Conservation (phyloP, 2,329 filamentous ascomycete genomes). For the Fusarium sp. region DNA sequence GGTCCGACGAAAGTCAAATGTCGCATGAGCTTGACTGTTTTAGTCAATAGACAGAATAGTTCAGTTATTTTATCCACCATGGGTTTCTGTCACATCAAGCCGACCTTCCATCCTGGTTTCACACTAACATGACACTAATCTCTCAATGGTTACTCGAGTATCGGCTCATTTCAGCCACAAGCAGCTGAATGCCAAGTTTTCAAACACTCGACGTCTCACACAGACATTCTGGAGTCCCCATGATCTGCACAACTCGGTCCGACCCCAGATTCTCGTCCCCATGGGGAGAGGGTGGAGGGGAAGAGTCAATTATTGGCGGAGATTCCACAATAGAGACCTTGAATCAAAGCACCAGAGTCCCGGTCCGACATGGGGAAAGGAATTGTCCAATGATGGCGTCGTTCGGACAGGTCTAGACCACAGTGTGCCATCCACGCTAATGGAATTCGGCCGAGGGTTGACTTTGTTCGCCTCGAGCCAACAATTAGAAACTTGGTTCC, state of each 20-base stretch:
- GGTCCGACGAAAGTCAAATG: constrained; percentile 32
- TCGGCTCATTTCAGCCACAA: constrained; percentile 10
- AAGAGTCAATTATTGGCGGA: background rate
- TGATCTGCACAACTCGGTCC: constrained; percentile 24
- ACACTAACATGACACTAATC: background rate
- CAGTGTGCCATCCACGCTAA: background rate
- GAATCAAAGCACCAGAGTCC: background rate
- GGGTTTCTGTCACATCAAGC: background rate
- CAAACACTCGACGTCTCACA: background rate
- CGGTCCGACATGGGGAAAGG: constrained; percentile 6
- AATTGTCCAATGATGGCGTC: background rate
- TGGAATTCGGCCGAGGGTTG: background rate
- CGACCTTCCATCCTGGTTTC: background rate
- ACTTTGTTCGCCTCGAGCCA: background rate
- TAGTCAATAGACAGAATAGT: background rate
- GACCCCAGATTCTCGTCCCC: constrained; percentile 31
- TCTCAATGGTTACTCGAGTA: background rate
- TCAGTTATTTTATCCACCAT: no score
- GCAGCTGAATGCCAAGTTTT: background rate
- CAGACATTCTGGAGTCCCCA: background rate
- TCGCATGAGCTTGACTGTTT: background rate
- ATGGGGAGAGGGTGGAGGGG: constrained; percentile 9
- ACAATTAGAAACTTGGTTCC: background rate
- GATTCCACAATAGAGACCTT: background rate
- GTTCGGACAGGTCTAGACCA: constrained; percentile 13